Percentiles rank a stretch among this genome's conserved stretches.
These are phyloP conservation scores for Neospermospora avenae DNA, from an alignment of 2,329 filamentous ascomycete genomes.

Conservation along the genomic window DNA sequence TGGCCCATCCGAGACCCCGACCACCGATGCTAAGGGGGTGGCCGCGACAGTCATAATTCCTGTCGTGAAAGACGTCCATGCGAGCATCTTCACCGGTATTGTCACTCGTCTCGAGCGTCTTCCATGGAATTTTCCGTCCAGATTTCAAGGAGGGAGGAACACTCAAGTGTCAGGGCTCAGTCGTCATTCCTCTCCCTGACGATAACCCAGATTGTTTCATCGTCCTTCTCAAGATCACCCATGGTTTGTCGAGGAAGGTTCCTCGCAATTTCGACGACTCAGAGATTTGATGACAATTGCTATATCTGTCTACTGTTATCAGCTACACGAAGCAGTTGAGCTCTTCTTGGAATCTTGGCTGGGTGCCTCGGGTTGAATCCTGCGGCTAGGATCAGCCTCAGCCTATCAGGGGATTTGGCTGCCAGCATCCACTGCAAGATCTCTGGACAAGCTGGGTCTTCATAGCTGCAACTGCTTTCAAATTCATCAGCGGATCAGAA, in stretches of 20 bases:
- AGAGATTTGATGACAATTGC: neutral
- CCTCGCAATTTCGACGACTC: neutral
- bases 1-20: neutral
- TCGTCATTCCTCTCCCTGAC: constrained; percentile 5
- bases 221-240: constrained; percentile 15
- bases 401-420: no score
- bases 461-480: neutral
- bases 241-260: constrained; percentile 1
- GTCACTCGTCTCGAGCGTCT: neutral
- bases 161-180: neutral
- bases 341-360: neutral
- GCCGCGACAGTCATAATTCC: neutral
- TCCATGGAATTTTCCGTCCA: neutral
- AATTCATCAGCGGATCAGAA: neutral
- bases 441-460: constrained; percentile 1
- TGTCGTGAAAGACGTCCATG: neutral
- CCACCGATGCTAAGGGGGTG: no score
- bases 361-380: neutral
- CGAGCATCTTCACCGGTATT: neutral
- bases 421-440: neutral
- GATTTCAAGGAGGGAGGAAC: neutral
- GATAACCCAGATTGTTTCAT: constrained; percentile 11
- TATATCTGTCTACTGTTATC: constrained; percentile 14
- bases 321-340: constrained; percentile 10
- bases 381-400: no score